Evolutionary conservation across 306 rosid genomes (phyloP).

Genomic region (Ziziphus jujuba): DNA sequence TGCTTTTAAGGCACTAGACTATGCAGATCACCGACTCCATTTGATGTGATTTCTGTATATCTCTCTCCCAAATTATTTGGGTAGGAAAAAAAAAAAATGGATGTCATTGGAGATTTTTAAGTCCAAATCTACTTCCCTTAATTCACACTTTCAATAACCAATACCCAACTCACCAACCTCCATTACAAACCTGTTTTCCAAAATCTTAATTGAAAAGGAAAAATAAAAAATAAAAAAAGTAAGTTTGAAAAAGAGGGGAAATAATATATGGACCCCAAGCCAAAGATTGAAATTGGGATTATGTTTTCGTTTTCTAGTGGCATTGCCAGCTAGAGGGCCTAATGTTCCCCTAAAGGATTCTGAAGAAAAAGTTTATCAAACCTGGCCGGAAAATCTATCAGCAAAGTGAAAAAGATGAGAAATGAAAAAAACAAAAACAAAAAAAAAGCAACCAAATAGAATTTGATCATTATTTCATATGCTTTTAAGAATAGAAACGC

Average conservation of each 20-base stretch:
- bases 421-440: neutral
- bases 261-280: conserved; percentile 30
- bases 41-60: conserved; percentile 43
- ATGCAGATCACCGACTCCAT: conserved; percentile 44
- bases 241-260: conserved; percentile 27
- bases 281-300: conserved; percentile 42
- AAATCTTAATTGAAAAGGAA: conserved; percentile 7
- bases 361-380: conserved; percentile 35
- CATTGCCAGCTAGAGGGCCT: conserved; percentile 36
- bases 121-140: conserved; percentile 24
- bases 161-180: conserved; percentile 44
- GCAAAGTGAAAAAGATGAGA: too few species aligned
- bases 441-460: too few species aligned
- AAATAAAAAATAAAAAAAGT: neutral
- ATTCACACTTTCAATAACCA: conserved; percentile 24
- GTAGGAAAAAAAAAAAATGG: neutral
- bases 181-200: conserved; percentile 10
- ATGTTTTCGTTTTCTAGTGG: conserved; percentile 69
- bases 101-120: neutral
- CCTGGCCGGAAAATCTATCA: too few species aligned
- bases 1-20: conserved; percentile 48
- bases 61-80: conserved; percentile 18
- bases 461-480: neutral
- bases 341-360: conserved; percentile 35
- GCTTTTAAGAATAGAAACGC: neutral